Conservation (phyloP, 75 land plant species). For the Picea sitchensis region DNA sequence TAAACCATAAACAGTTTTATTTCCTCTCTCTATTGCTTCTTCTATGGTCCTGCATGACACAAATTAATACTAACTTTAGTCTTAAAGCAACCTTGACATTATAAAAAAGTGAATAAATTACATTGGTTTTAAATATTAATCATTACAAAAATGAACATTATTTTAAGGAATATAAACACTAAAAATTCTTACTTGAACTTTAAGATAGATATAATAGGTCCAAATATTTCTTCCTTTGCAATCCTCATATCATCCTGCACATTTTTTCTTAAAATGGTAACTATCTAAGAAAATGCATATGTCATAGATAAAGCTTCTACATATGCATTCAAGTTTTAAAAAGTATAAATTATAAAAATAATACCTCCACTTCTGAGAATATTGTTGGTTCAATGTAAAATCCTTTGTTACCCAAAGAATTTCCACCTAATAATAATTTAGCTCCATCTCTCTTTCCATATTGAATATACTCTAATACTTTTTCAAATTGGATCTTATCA, state of each 20-base stretch:
- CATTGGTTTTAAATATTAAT: background rate
- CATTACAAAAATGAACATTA: background rate
- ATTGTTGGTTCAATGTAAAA: constrained; percentile 88
- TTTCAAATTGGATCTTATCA: constrained; percentile 67
- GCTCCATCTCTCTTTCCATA: constrained; percentile 76
- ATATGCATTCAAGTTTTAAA: too few species aligned
- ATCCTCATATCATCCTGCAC: background rate
- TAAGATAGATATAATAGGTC: background rate
- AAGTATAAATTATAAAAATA: background rate
- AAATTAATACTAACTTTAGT: background rate
- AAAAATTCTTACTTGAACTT: constrained; percentile 3
- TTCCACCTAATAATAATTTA: constrained; percentile 72
- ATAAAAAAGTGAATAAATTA: background rate
- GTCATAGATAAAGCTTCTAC: too few species aligned
- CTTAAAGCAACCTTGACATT: background rate
- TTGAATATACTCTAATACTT: constrained; percentile 62
- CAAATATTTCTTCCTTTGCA: background rate
- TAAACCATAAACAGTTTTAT: constrained; percentile 21
- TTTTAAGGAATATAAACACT: too few species aligned
- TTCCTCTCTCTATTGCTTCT: constrained; percentile 23
- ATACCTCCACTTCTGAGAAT: constrained; percentile 77
- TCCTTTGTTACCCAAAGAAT: constrained; percentile 48
- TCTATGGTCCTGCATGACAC: constrained; percentile 18
- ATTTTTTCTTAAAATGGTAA: background rate
- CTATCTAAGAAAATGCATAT: background rate